Evolutionary conservation across 164 flowering plant species (phyloP).

Genomic region (Malania oleifera): DNA sequence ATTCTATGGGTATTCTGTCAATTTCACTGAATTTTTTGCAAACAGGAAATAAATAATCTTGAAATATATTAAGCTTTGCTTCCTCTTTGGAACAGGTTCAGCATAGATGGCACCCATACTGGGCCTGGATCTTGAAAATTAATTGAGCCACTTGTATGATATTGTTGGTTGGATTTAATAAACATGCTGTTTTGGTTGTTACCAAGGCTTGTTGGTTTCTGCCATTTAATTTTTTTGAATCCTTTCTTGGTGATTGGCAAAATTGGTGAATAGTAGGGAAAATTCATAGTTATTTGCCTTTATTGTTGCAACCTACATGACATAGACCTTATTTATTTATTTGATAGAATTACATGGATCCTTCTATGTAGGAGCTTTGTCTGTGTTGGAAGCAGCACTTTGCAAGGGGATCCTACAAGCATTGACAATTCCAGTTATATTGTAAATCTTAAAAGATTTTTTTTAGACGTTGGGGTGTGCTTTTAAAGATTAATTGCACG

Average conservation of each 20-base stretch:
- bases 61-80: not conserved
- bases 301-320: not conserved
- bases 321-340: no score
- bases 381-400: no score
- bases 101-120: not conserved
- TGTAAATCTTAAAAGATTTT: no score
- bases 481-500: no score
- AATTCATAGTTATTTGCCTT: not conserved
- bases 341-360: no score
- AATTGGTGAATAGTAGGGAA: not conserved
- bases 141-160: not conserved
- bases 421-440: no score
- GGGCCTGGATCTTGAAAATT: slow-evolving; percentile 3
- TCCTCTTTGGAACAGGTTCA: not conserved
- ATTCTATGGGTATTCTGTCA: slow-evolving; percentile 79
- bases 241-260: not conserved
- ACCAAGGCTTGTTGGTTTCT: not conserved
- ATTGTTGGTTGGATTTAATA: not conserved
- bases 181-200: not conserved
- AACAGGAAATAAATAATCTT: not conserved
- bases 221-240: not conserved
- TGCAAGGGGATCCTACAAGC: no score
- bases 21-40: not conserved
- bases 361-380: no score
- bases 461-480: no score